These are phyloP conservation scores for sweet orange (Citrus sinensis) DNA, from an alignment of 345 rosid species.

Conservation along the genomic window DVS_A1.0 CM039163.1:4391001-4391500, in stretches of 20 bases:
- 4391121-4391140: conserved; percentile 86
- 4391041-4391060: conserved; percentile 71
- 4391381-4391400: background rate
- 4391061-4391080: conserved; percentile 90
- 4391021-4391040: conserved; percentile 12
- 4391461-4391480: background rate
- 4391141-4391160: conserved; percentile 77
- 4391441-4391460: background rate
- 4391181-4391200: conserved; percentile 9
- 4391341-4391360: background rate
- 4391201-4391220: background rate
- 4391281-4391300: background rate
- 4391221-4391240: background rate
- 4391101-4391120: conserved; percentile 86
- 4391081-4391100: conserved; percentile 97
- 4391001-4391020: background rate
- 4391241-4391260: background rate
- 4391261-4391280: background rate
- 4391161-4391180: conserved; percentile 43
- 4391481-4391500: background rate
- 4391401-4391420: background rate
- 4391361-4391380: background rate
- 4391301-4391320: background rate
- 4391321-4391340: background rate
- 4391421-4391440: background rate